A percentile compares a stretch with the other conserved stretches of the same genome.
Evolutionary conservation across 1,139 yeast genomes (phyloP).

Genomic region (Kodamaea derodonti): DNA sequence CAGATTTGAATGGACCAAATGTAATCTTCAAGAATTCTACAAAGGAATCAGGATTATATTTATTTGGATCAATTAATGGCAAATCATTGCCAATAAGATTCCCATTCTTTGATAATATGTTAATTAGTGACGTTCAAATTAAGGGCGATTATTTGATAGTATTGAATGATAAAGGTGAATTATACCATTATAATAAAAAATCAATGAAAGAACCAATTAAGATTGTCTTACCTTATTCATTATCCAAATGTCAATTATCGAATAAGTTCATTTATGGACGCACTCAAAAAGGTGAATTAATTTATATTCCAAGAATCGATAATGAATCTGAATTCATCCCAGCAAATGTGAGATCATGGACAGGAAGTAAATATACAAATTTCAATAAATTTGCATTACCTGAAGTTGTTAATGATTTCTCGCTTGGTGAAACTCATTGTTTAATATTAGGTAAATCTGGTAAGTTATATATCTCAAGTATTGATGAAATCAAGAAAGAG

Average conservation of each 20-base stretch:
- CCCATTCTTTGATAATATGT: slow-evolving; percentile 58
- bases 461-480: slow-evolving; percentile 58
- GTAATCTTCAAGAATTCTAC: slow-evolving; percentile 23
- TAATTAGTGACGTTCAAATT: slow-evolving; percentile 56
- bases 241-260: slow-evolving; percentile 51
- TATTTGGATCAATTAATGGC: slow-evolving; percentile 31
- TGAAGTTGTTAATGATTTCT: slow-evolving; percentile 49
- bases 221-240: slow-evolving; percentile 38
- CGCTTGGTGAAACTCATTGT: slow-evolving; percentile 66
- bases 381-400: slow-evolving; percentile 11
- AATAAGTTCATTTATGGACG: slow-evolving; percentile 58
- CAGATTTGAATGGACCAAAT: slow-evolving; percentile 36
- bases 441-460: slow-evolving; percentile 61
- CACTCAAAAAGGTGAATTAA: slow-evolving; percentile 48
- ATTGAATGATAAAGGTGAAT: slow-evolving; percentile 68
- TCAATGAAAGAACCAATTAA: slow-evolving; percentile 17
- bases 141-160: slow-evolving; percentile 50
- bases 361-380: slow-evolving; percentile 16
- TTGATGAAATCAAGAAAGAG: slow-evolving; percentile 15
- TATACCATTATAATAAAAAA: slow-evolving; percentile 63
- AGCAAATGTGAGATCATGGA: slow-evolving; percentile 19
- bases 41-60: slow-evolving; percentile 32
- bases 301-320: slow-evolving; percentile 44
- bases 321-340: slow-evolving; percentile 15
- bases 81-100: slow-evolving; percentile 57